Evolutionary conservation across 352 stramenopile genomes (phyloP).

Genomic region (Phytophthora lateralis): DNA sequence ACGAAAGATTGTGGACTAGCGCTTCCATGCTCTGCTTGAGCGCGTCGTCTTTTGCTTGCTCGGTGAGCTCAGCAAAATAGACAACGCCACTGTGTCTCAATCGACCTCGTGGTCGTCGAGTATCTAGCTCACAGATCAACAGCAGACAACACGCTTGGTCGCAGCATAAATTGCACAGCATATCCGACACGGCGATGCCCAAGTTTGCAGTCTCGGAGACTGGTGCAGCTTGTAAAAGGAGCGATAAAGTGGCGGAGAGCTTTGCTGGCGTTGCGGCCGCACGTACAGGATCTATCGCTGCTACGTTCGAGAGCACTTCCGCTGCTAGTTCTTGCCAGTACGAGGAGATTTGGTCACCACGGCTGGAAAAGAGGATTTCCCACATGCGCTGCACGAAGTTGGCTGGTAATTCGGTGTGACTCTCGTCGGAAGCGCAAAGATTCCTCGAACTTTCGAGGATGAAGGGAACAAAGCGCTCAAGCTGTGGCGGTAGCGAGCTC

Average conservation of each 20-base stretch:
- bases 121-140: slow-evolving; percentile 73
- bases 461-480: slow-evolving; percentile 27
- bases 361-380: slow-evolving; percentile 27
- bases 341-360: slow-evolving; percentile 6
- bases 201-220: slow-evolving; percentile 19
- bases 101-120: slow-evolving; percentile 44
- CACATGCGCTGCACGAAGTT: slow-evolving; percentile 35
- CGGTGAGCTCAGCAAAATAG: slow-evolving; percentile 56
- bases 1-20: slow-evolving; percentile 73
- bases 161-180: slow-evolving; percentile 67
- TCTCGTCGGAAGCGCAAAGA: slow-evolving; percentile 38
- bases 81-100: slow-evolving; percentile 60
- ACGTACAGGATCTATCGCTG: slow-evolving; percentile 19
- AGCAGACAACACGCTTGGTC: slow-evolving; percentile 56
- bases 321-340: slow-evolving; percentile 40
- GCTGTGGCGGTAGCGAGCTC: slow-evolving; percentile 20
- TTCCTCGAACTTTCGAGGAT: slow-evolving; percentile 61
- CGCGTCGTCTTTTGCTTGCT: slow-evolving; percentile 39
- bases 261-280: slow-evolving; percentile 31
- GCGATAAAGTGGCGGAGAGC: slow-evolving; percentile 36
- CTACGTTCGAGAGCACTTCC: slow-evolving; percentile 51
- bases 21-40: slow-evolving; percentile 72
- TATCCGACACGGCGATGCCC: slow-evolving; percentile 51
- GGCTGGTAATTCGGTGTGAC: slow-evolving; percentile 14
- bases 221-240: slow-evolving; percentile 37